Base-by-base conservation (phyloP, 116 monocot genomes). In the Trichopus zeylanicus region DNA sequence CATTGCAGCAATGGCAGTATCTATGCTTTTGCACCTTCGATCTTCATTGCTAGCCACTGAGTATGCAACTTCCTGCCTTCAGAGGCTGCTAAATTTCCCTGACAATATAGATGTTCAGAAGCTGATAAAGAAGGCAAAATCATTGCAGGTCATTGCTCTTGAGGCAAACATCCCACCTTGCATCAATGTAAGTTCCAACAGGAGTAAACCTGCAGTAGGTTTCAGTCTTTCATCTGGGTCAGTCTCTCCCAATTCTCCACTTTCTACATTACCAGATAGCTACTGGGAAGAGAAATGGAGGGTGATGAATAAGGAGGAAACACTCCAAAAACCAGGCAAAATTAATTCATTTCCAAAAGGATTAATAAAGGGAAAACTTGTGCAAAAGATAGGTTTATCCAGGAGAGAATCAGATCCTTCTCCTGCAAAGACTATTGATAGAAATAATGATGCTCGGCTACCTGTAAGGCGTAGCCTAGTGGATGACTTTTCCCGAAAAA, bases 271-370 rank as follows among this genome's bases (percentile, higher is more conserved):
- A 31, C 66, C 74, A 6, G 81, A 84, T 51, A 79, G 81, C 68
- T 97, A 97, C 29, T 97, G 97, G 97, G 97, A 97, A 63, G 76
- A 87, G 77, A 81, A 81, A 63, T 97, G 97, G 97, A 71, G 79
- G 51, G 70, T 84, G 26, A 29, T 90, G 47, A 81, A 97, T 48
- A 77, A 68, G 48, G 67, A 54, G 30, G 77, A 75, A 63, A 57
- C 66, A 56, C 11, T 46, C 38, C 32, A 53, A 25, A 60, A 64
- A 37, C 51, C 53, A 59, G 78, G 39, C 56, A 51, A 54, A 7
- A 71, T 54, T 54, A 63, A 65, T n/a, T 42, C 29, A 20, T 16
- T 42, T 20, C 62, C 48, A 8, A 39, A 52, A 35, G 35, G 39
- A 59, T 6, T 25, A 11, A 2, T 26, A 34, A 59, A 59, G 21